Evolutionary conservation across 305 asterid species (phyloP).

Genomic region (Fraxinus latifolia): DNA sequence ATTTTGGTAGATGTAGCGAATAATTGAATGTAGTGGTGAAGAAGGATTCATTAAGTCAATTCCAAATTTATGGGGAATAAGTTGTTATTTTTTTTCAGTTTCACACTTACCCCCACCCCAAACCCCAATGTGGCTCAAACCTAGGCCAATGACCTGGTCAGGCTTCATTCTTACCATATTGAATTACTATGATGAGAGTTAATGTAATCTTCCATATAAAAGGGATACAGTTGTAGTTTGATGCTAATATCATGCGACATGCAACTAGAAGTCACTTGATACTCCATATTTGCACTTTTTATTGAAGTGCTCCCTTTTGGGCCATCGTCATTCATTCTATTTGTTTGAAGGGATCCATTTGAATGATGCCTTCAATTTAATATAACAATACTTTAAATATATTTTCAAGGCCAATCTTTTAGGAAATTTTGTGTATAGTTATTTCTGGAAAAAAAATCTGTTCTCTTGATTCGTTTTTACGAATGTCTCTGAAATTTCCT

Average conservation of each 20-base stretch:
- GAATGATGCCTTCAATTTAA: not conserved
- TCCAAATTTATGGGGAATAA: not conserved
- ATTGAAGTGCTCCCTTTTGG: not conserved
- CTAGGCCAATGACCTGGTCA: not conserved
- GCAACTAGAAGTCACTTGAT: not conserved
- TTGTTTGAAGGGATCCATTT: not conserved
- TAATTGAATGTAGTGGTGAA: not conserved
- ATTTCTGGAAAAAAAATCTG: not conserved
- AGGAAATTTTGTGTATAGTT: not conserved
- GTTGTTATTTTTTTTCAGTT: not conserved
- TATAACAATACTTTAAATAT: not conserved
- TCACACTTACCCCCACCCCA: not conserved
- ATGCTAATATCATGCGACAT: not conserved
- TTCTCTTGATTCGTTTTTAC: not conserved
- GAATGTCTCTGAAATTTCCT: constrained; percentile 5
- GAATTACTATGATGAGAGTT: not conserved
- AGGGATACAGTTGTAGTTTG: not conserved
- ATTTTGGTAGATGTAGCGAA: not conserved
- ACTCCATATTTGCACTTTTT: not conserved
- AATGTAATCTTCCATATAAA: not conserved
- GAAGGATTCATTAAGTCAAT: not conserved
- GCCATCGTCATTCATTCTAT: not conserved
- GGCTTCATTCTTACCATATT: not conserved
- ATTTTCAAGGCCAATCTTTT: not conserved
- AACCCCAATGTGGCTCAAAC: not conserved